phyloP scores from a whole-genome alignment of 768 basidiomycete genomes.

The Trametopsis cervina region DNA sequence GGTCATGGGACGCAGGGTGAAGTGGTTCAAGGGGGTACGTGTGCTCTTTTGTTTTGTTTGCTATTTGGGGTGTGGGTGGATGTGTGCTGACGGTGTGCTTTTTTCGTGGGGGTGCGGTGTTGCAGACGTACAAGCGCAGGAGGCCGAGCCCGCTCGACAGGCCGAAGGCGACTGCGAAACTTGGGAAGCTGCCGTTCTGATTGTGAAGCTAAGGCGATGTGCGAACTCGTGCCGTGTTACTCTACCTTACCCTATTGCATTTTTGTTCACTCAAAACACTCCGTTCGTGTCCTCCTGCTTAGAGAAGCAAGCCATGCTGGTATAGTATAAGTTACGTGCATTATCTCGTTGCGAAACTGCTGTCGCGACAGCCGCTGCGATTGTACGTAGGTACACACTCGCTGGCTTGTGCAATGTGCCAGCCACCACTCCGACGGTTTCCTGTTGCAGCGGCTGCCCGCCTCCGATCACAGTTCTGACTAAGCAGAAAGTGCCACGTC shows the following conservation, averaged over 20 bases:
- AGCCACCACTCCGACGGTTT: too few species aligned
- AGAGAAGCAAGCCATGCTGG: too few species aligned
- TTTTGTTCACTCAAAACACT: not conserved
- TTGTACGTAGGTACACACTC: too few species aligned
- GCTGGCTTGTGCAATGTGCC: too few species aligned
- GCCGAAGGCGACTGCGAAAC: conserved; percentile 5
- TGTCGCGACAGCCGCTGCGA: too few species aligned
- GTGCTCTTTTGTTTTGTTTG: not conserved
- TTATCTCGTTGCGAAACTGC: not conserved
- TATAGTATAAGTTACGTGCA: not conserved
- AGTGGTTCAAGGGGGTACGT: conserved; percentile 55
- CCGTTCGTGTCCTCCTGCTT: too few species aligned
- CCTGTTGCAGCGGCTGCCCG: too few species aligned
- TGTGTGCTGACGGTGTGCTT: not conserved
- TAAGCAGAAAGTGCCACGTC: not conserved
- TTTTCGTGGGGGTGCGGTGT: not conserved
- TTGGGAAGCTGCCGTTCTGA: conserved; percentile 13
- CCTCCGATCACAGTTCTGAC: too few species aligned
- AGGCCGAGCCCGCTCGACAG: conserved; percentile 9
- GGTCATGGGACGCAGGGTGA: conserved; percentile 62
- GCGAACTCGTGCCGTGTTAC: not conserved
- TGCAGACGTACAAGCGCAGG: conserved; percentile 11
- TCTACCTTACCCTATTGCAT: not conserved
- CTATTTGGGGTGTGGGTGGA: not conserved
- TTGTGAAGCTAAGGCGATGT: not conserved